These are phyloP conservation scores for Grosmannia penicillata DNA, from an alignment of 2,329 filamentous ascomycete species.

Conservation along the genomic window DNA sequence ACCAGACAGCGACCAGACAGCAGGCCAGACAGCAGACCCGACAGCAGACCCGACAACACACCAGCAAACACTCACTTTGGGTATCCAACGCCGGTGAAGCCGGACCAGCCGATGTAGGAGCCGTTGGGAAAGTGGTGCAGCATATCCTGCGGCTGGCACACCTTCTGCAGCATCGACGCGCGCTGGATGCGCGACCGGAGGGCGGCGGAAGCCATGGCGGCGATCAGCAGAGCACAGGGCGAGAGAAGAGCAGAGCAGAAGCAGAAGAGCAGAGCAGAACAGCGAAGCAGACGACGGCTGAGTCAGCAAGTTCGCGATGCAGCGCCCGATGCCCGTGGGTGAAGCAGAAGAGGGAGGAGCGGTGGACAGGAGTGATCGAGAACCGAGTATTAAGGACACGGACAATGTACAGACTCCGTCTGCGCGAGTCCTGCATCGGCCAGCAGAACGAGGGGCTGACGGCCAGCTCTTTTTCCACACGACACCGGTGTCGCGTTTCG, in stretches of 20 bases:
- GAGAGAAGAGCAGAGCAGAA: background rate
- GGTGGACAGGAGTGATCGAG: too few relatives aligned
- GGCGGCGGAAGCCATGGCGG: slow-evolving; percentile 48
- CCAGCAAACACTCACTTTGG: slow-evolving; percentile 49
- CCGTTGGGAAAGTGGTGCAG: slow-evolving; percentile 70
- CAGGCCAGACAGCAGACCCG: background rate
- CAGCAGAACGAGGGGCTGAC: too few relatives aligned
- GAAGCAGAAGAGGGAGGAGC: too few relatives aligned
- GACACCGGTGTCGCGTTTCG: too few relatives aligned
- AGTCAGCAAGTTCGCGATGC: too few relatives aligned
- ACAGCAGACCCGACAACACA: background rate
- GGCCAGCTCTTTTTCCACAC: too few relatives aligned
- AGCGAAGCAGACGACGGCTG: background rate
- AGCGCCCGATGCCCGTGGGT: too few relatives aligned
- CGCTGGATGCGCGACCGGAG: slow-evolving; percentile 62
- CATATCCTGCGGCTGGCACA: slow-evolving; percentile 65
- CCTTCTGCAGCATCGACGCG: slow-evolving; percentile 65
- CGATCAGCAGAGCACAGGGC: background rate
- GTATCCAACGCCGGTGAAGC: slow-evolving; percentile 82
- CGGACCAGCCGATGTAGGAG: slow-evolving; percentile 81
- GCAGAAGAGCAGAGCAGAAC: background rate
- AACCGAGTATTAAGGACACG: too few relatives aligned
- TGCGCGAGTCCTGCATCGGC: too few relatives aligned
- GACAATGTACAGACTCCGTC: too few relatives aligned
- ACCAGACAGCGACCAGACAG: background rate